A percentile compares a stretch with the other conserved stretches of the same genome.
Conservation (phyloP, 106 monocot species). For the Acorus gramineus region DNA sequence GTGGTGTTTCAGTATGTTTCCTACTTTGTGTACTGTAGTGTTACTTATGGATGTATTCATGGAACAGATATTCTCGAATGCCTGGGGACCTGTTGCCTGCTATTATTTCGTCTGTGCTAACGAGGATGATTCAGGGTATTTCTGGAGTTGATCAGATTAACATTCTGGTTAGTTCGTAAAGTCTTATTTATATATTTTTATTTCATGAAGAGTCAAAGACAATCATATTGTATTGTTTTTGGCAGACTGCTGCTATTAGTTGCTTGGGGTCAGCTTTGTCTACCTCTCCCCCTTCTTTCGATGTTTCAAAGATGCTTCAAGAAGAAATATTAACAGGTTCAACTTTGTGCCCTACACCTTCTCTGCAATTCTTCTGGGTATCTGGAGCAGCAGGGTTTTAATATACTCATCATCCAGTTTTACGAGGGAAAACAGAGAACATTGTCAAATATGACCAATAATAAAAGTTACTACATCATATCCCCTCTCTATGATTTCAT, state of each 20-base stretch:
- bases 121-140: constrained; percentile 16
- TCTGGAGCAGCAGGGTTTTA: too few species aligned
- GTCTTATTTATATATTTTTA: neutral
- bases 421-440: too few species aligned
- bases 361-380: too few species aligned
- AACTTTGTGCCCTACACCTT: too few species aligned
- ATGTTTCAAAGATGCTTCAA: constrained; percentile 43
- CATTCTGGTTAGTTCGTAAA: constrained; percentile 36
- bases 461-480: too few species aligned
- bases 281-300: constrained; percentile 53
- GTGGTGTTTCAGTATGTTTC: too few species aligned
- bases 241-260: constrained; percentile 59
- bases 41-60: neutral
- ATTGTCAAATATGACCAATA: too few species aligned
- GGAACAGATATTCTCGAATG: constrained; percentile 71
- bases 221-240: neutral
- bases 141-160: constrained; percentile 32
- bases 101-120: constrained; percentile 23
- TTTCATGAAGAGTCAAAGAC: constrained; percentile 3
- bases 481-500: too few species aligned
- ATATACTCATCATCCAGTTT: too few species aligned
- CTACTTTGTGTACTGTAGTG: neutral
- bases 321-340: constrained; percentile 39
- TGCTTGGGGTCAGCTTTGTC: constrained; percentile 62
- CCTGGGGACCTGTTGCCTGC: constrained; percentile 48